Base-by-base conservation (phyloP, 2,329 filamentous ascomycete species). In the Colletotrichum brevisporum region DNA sequence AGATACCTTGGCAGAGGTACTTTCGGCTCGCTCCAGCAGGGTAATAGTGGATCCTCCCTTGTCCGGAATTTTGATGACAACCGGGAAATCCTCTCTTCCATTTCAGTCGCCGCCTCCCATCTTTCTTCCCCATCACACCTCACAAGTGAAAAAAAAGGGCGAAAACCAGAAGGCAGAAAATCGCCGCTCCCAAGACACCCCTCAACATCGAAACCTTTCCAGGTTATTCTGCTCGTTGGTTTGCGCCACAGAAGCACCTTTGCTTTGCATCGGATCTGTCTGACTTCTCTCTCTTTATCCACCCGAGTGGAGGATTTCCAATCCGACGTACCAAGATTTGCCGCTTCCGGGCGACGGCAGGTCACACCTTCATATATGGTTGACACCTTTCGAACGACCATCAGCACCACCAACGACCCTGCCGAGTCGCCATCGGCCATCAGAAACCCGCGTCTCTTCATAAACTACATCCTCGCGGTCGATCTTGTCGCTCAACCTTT, bases 51-150 rank as follows among this genome's bases (percentile, higher is more conserved):
- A 36, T 36, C 27, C 65, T 67, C 65, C 60, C 65, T 67, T 47
- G 52, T 57, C 62, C 57, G 61, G 61, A 56, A 21, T 65, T 68
- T 68, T 51, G 43, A 16, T 65, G 48, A 59, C 45, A 69, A 51
- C 66, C 61, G 55, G 61, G 65, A 68, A 67, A 65, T 65, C 53
- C 54, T 68, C 60, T 64, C 50, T 52, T 65, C 53, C 53, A 57
- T 8, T 41, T 59, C 43, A 31, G 39, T 51, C 31, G 41, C 41
- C 41, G 41, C 41, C 41, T 43, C 13, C 6, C 41, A 13, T 59
- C 50, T 47, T 53, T 18, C 16, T 21, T 60, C 36, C 24, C 31
- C 52, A 21, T 31, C 43, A n/a, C 24, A 31, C 41, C 51, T 51
- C 1, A 24, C 21, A 10, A 39, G 9, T 27, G 21, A 58, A 68